Evolutionary conservation across 2,329 filamentous ascomycete species (phyloP), one percentile per base, ranked within the genome.

Genomic region (Neofusicoccum cordaticola): DNA sequence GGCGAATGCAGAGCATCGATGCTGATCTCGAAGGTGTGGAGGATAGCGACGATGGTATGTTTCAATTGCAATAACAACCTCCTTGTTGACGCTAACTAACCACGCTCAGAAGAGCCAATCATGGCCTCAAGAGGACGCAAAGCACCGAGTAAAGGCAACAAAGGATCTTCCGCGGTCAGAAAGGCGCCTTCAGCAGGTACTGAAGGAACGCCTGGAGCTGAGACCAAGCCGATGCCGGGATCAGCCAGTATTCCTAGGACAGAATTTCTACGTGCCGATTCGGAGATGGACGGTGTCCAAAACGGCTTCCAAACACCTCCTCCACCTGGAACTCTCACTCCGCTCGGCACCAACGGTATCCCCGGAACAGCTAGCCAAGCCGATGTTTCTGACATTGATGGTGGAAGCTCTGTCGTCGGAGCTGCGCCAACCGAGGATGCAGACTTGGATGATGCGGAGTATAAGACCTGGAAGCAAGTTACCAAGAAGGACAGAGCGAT

Each of bases 401-500:
- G 86, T 0, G 77, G 82, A 41, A 80, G 78, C n/a, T 86, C 89
- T 5, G 89, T 88, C 2, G 81, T 92, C 44, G 89, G 87, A 68
- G 82, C 84, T 0, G 74, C 90, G 19, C 86, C 89, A 60, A 85
- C 87, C 1, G 90, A 96, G 70, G 91, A 96, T 69, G 85, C 86
- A 12, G 92, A 92, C 69, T 88, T 96, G 70, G 93, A 98, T 70
- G 93, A 98, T 65, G 80, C 85, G 1, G 94, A 97, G 74, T 97
- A 95, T 80, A 96, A 96, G 75, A 91, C 95, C 41, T 99, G 96
- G 95, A 99, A 98, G 80, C 94, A 98, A 77, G 92, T 97, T 45
- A 99, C 95, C 1, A 98, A 98, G 79, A 97, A 95, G 75, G 93
- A 97, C 72, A 89, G 95, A 67, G 95, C 95, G 3, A 81, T 90